Base-by-base conservation (phyloP, 1,139 yeast species). In the Lodderomyces oxycetoniae region DNA sequence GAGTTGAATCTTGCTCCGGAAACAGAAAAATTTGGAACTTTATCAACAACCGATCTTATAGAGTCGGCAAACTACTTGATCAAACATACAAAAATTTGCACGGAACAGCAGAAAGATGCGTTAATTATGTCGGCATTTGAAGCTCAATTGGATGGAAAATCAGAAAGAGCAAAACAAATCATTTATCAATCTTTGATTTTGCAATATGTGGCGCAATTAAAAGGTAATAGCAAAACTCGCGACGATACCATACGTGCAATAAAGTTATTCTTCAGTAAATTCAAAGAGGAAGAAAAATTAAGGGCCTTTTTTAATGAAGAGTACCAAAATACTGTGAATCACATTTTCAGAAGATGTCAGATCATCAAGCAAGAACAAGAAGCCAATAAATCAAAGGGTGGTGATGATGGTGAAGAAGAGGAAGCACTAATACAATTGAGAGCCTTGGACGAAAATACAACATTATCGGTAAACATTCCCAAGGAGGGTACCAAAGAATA, bases 101-200 rank as follows among this genome's bases (percentile, higher is more conserved):
- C 77, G 3, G 89, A 84, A 46, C 79, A 77, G 40, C 97, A 91
- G 53, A 88, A 89, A 53, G 98, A 93, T 57, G 89, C 95, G 0
- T 73, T 93, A 39, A 67, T 89, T 53, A 89, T 91, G 96, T 79
- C 82, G 17, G 95, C 97, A 0, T 93, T 91, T 55, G 95, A 91
- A 49, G 66, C 71, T 35, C 88, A 88, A 54, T 68, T 89, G 41
- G 76, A 71, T 7, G 81, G 78, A 12, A 70, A 86, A 34, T 53
- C 73, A 0, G 40, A 45, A 4, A 53, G 58, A 10, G 77, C 89
- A 1, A 71, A 69, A 43, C 82, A 75, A 40, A 73, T 81, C 20
- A 79, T 91, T 30, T 84, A 79, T 52, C 94, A 87, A 52, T 81
- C 96, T 1, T 73, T 87, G 46, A 61, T 91, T 28, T 59, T 91